Conservation (phyloP, 202 grass and related monocot species). For the Panicum hallii region DNA sequence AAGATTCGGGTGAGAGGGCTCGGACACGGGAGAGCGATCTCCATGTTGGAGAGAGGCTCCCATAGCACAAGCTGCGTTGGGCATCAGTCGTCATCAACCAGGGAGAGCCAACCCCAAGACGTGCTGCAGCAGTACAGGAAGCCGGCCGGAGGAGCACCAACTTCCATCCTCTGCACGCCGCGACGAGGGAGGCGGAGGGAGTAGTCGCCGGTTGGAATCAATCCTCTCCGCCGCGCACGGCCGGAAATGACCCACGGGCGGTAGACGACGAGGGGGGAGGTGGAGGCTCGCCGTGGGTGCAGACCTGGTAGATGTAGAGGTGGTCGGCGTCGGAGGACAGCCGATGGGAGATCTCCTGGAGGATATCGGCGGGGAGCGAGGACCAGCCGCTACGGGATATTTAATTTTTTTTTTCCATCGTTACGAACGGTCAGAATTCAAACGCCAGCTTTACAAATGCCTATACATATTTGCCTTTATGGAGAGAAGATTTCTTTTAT, state of each 20-base stretch:
- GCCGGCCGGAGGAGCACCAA: neutral
- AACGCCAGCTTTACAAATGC: too few species aligned
- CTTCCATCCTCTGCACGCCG: neutral
- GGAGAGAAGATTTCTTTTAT: too few species aligned
- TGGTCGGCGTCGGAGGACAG: conserved; percentile 12
- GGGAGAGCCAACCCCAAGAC: neutral
- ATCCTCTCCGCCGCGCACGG: neutral
- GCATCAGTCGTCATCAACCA: neutral
- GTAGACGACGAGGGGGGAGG: neutral
- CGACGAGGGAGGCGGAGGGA: neutral
- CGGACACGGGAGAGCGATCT: neutral
- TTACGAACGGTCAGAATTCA: too few species aligned
- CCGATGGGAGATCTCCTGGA: neutral
- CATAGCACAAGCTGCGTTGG: conserved; percentile 2
- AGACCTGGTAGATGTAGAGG: neutral
- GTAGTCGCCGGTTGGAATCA: neutral
- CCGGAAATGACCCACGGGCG: conserved; percentile 5
- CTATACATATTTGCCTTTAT: too few species aligned
- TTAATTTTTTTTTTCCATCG: too few species aligned
- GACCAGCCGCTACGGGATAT: neutral
- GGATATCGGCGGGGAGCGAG: neutral
- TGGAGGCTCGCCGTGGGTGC: neutral
- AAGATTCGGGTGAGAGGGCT: neutral
- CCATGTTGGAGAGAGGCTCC: neutral
- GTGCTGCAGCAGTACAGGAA: conserved; percentile 1